These are phyloP conservation scores for Cyberlindnera subsufficiens DNA, from an alignment of 805 yeast species.

Conservation along the genomic window DNA sequence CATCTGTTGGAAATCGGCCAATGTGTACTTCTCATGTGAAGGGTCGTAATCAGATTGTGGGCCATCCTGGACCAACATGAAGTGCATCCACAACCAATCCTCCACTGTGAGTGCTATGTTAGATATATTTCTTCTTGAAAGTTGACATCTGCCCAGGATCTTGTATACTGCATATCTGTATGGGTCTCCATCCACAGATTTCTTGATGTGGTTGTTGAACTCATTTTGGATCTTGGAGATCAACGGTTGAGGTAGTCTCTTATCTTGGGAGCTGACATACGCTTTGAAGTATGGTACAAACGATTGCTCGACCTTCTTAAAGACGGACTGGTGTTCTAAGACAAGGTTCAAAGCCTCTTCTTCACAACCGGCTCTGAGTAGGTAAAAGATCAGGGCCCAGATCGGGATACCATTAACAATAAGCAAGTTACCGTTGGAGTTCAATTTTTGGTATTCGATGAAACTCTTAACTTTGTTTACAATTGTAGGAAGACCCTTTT, in stretches of 20 bases:
- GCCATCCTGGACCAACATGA: constrained; percentile 64
- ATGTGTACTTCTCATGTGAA: constrained; percentile 63
- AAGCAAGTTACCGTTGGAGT: constrained; percentile 43
- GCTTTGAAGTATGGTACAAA: constrained; percentile 77
- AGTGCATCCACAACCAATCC: constrained; percentile 96
- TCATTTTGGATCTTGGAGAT: constrained; percentile 69
- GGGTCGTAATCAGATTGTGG: constrained; percentile 38
- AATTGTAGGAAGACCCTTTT: constrained; percentile 67
- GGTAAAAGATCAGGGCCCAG: constrained; percentile 89
- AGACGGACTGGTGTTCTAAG: constrained; percentile 55
- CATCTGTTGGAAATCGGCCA: constrained; percentile 67
- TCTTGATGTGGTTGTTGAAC: constrained; percentile 78
- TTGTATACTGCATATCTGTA: constrained; percentile 87
- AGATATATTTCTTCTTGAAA: constrained; percentile 61
- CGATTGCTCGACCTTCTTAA: constrained; percentile 79
- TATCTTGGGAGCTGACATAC: constrained; percentile 50
- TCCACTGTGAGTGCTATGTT: constrained; percentile 72
- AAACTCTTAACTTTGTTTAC: constrained; percentile 66
- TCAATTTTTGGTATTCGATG: constrained; percentile 40
- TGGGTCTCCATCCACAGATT: constrained; percentile 68
- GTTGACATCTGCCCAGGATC: constrained; percentile 81
- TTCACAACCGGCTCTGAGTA: constrained; percentile 77
- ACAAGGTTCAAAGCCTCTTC: constrained; percentile 74
- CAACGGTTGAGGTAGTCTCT: constrained; percentile 57
- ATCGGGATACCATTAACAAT: constrained; percentile 80